Conservation (phyloP, 208 protist species). For the Leishmania tropica region DNA sequence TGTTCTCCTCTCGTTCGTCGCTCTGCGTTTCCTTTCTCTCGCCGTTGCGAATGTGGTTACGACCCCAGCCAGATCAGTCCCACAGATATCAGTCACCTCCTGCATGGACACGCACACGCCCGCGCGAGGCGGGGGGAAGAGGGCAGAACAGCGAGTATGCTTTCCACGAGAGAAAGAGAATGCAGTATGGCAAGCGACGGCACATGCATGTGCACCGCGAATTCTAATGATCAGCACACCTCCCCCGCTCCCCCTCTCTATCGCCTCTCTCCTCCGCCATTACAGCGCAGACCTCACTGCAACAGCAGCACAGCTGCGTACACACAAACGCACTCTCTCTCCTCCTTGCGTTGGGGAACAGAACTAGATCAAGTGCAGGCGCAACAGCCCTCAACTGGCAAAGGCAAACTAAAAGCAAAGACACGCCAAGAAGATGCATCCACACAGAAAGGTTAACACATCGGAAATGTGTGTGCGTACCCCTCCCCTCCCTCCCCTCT, state of each 20-base stretch:
- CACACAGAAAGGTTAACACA: no score
- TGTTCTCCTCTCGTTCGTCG: background rate
- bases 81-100: background rate
- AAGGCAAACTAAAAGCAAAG: background rate
- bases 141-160: background rate
- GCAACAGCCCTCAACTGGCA: background rate
- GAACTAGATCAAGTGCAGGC: background rate
- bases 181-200: background rate
- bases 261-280: background rate
- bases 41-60: background rate
- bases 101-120: background rate
- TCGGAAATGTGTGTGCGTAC: background rate
- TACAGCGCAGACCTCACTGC: background rate
- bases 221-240: background rate
- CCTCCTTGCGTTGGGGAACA: no score
- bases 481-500: background rate
- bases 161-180: background rate
- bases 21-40: no score
- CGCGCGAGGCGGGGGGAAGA: background rate
- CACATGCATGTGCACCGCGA: background rate
- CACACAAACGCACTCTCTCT: background rate
- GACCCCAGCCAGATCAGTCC: background rate
- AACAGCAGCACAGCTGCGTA: background rate
- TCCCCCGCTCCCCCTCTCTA: background rate
- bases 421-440: no score